Base-by-base conservation (phyloP, 352 stramenopile genomes). In the Phytophthora pistaciae region DNA sequence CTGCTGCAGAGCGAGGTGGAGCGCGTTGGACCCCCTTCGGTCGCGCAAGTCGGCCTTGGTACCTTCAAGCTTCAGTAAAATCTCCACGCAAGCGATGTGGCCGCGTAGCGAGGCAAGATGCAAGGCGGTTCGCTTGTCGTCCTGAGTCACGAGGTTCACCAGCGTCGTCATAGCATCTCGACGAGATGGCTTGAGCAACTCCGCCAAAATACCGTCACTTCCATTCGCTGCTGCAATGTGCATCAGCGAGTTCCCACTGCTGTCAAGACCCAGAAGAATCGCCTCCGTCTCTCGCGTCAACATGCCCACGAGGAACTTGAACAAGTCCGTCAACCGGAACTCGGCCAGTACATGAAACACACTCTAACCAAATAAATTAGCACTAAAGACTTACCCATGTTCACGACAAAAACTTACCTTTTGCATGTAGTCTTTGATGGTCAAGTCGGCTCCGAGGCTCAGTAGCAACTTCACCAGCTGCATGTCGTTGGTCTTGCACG, bases 1-100 rank as follows among this genome's bases (percentile, higher is more conserved):
- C 50, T 87, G 83, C 33, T 80, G 65, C 0, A 93, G 70, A n/a
- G 79, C 78, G 10, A 93, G 68, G 54, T 94, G 85, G 16, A 94
- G 64, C 1, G 82, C 78, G 23, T 85, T 93, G 36, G 75, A 83
- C 5, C 87, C 83, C 54, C 66, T 77, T 21, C 53, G 23, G 18
- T 83, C 75, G 11, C 66, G 63, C 18, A 90, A 14, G 53, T 78
- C 72, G 1, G 58, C 61, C 16, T 70, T 75, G 1, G 66, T 69
- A 18, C 59, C 71, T 18, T 60, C 62, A 1, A 69, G 53, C 14
- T 74, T 65, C 0, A 91, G 57, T n/a, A 92, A 36, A 0, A 86
- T 53, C 6, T 74, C 52, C 0, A 83, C 64, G 54, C 79, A 91
- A 18, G 75, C 27, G 21, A 68, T 72, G n/a, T 91, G 79, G 1